phyloP scores from a whole-genome alignment of 2,329 filamentous ascomycete genomes.

The Exophiala sideris region DNA sequence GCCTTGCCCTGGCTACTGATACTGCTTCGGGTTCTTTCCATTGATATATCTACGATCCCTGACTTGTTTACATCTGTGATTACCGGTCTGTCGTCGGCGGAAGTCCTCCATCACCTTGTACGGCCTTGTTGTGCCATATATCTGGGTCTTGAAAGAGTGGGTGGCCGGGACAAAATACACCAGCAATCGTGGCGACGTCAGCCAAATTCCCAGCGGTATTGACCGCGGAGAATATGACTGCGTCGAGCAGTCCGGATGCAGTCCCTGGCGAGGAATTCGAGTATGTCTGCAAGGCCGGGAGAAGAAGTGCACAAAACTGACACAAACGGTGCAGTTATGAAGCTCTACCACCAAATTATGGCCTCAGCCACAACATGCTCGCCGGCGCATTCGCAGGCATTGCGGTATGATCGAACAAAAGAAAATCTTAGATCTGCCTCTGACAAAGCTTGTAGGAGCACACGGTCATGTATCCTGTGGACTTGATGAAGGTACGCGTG shows the following conservation, averaged over 20 bases:
- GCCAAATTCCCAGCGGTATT: slow-evolving; percentile 29
- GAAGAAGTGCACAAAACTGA: slow-evolving; percentile 12
- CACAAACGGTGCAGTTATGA: slow-evolving; percentile 64
- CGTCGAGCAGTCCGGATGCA: slow-evolving; percentile 34
- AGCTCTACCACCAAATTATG: slow-evolving; percentile 89
- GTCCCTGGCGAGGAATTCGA: slow-evolving; percentile 45
- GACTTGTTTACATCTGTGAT: not conserved
- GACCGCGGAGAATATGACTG: slow-evolving; percentile 29
- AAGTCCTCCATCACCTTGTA: not conserved
- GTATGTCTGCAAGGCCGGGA: slow-evolving; percentile 33
- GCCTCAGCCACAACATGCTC: slow-evolving; percentile 87
- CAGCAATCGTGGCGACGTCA: slow-evolving; percentile 28
- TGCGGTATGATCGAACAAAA: slow-evolving; percentile 61
- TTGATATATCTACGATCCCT: not conserved
- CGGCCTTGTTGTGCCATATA: not conserved
- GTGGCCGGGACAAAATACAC: slow-evolving; percentile 1
- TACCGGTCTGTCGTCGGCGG: not conserved
- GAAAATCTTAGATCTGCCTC: not conserved
- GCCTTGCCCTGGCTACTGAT: slow-evolving; percentile 8
- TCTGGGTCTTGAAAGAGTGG: not conserved
- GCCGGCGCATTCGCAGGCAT: slow-evolving; percentile 96
- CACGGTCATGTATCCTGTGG: slow-evolving; percentile 98
- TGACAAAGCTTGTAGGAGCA: slow-evolving; percentile 65
- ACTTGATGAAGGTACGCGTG: slow-evolving; percentile 82
- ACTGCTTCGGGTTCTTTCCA: slow-evolving; percentile 5